Conservation (phyloP, 306 rosid genomes). For the Inga laurina region DNA sequence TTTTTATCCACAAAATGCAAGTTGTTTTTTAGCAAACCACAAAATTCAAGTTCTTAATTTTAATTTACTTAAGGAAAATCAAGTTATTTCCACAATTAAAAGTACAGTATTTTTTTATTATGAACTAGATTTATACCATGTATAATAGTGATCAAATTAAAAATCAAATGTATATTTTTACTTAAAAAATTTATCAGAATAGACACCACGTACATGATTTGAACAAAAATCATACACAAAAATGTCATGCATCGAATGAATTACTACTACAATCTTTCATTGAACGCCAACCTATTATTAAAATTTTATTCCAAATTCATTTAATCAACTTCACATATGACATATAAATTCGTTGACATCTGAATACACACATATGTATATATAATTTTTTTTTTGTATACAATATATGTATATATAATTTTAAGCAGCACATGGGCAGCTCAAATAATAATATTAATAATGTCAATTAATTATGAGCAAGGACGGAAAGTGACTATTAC, state of each 20-base stretch:
- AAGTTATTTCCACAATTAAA: too few relatives aligned
- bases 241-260: not conserved
- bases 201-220: not conserved
- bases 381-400: too few relatives aligned
- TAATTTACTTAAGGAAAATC: too few relatives aligned
- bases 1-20: too few relatives aligned
- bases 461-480: not conserved
- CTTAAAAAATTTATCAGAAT: too few relatives aligned
- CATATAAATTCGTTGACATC: not conserved
- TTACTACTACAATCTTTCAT: not conserved
- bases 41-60: too few relatives aligned
- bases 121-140: too few relatives aligned
- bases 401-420: not conserved
- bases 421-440: not conserved
- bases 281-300: not conserved
- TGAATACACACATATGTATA: too few relatives aligned
- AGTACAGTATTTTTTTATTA: too few relatives aligned
- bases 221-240: not conserved
- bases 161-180: too few relatives aligned
- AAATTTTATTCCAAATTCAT: not conserved
- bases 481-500: not conserved
- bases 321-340: not conserved
- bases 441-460: not conserved
- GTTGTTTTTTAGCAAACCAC: too few relatives aligned
- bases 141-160: too few relatives aligned